Conservation (phyloP, 2,329 filamentous ascomycete species). For the Trichoderma simmonsii region DNA sequence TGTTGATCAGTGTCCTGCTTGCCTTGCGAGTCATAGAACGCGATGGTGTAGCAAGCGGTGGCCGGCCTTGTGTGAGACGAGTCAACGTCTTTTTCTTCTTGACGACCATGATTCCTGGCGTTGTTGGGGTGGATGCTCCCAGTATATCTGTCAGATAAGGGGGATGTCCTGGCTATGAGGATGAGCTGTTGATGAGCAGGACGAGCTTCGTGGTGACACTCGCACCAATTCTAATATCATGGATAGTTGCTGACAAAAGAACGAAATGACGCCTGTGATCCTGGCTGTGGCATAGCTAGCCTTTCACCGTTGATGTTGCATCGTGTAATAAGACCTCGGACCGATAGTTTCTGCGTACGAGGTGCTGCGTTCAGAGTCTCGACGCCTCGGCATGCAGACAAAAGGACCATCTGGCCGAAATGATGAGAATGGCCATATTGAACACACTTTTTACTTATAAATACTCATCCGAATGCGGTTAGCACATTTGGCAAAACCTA, state of each 20-base stretch:
- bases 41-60: constrained; percentile 50
- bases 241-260: not conserved
- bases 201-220: not conserved
- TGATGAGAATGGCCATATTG: not conserved
- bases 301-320: not conserved
- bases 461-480: constrained; percentile 3
- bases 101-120: constrained; percentile 40
- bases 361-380: not conserved
- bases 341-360: not conserved
- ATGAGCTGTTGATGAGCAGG: not conserved
- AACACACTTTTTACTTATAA: constrained; percentile 13
- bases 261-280: not conserved
- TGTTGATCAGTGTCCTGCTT: constrained; percentile 62
- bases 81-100: constrained; percentile 47
- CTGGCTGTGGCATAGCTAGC: not conserved
- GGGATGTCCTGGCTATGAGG: not conserved
- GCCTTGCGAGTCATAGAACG: constrained; percentile 63
- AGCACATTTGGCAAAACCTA: not conserved
- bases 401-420: not conserved
- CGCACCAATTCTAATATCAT: not conserved
- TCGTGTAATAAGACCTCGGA: not conserved
- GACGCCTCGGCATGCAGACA: not conserved
- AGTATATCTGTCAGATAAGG: not conserved
- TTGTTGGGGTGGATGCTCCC: not conserved
- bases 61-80: constrained; percentile 50